Evolutionary conservation across 805 yeast species (phyloP).

Genomic region (Ogataea trehalophila): DNA sequence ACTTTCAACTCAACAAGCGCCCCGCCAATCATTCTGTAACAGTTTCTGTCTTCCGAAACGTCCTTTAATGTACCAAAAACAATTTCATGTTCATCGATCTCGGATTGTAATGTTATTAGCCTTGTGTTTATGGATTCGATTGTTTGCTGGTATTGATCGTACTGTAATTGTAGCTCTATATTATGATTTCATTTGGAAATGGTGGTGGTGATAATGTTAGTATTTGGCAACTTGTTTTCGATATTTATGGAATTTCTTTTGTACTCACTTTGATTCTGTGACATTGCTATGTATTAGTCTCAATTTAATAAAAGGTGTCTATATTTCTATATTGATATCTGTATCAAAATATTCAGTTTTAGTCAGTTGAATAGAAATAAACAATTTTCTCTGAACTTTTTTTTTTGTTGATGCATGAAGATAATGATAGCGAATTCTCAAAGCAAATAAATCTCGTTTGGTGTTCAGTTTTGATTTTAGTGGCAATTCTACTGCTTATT

Average conservation of each 20-base stretch:
- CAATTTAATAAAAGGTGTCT: neutral
- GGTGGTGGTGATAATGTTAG: neutral
- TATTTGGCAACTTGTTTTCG: neutral
- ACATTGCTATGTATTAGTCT: neutral
- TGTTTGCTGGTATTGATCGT: slow-evolving; percentile 47
- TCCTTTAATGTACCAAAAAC: slow-evolving; percentile 54
- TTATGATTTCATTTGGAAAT: neutral
- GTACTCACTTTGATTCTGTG: neutral
- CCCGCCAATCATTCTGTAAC: slow-evolving; percentile 93
- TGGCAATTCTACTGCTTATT: too few relatives aligned
- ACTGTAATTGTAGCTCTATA: slow-evolving; percentile 41
- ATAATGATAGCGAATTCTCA: too few relatives aligned
- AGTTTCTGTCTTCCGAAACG: slow-evolving; percentile 58
- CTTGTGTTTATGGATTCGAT: slow-evolving; percentile 43
- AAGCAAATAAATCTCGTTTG: too few relatives aligned
- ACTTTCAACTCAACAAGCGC: slow-evolving; percentile 81
- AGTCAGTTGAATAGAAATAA: too few relatives aligned
- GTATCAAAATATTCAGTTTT: too few relatives aligned
- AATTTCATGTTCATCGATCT: slow-evolving; percentile 41
- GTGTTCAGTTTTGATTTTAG: too few relatives aligned
- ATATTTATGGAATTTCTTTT: neutral
- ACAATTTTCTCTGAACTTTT: too few relatives aligned
- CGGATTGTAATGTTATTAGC: slow-evolving; percentile 43
- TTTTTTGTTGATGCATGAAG: too few relatives aligned
- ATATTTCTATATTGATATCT: too few relatives aligned